phyloP scores from a whole-genome alignment of 768 basidiomycete genomes.

The Tricholoma flavovirens region DNA sequence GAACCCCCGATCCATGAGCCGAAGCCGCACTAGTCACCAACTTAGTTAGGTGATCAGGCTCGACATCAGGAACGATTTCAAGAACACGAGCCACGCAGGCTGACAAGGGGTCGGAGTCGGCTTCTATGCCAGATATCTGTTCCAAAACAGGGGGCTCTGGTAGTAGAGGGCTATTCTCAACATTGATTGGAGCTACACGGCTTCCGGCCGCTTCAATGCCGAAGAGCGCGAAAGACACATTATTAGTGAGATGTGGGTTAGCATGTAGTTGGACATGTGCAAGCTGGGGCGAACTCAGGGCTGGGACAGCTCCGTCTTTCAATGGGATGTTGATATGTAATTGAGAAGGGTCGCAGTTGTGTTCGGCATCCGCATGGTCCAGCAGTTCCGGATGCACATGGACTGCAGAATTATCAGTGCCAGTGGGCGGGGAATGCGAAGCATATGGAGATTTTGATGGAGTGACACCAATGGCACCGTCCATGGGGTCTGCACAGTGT shows the following conservation, averaged over 20 bases:
- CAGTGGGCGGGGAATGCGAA: too few species aligned
- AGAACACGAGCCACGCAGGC: conserved; percentile 43
- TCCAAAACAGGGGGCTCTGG: too few species aligned
- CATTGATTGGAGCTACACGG: background rate
- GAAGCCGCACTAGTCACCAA: conserved; percentile 43
- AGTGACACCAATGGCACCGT: too few species aligned
- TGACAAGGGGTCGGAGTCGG: conserved; percentile 17
- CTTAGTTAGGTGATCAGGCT: conserved; percentile 43
- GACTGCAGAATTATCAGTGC: too few species aligned
- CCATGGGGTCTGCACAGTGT: too few species aligned
- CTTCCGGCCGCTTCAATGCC: background rate
- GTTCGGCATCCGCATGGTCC: background rate
- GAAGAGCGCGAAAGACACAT: background rate
- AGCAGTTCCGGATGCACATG: too few species aligned
- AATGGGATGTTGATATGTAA: background rate
- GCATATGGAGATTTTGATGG: too few species aligned
- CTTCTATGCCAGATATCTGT: too few species aligned
- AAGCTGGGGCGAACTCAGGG: background rate
- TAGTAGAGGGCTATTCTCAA: too few species aligned
- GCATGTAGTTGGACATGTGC: background rate
- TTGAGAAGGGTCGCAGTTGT: background rate
- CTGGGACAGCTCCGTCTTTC: background rate
- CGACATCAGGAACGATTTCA: conserved; percentile 69
- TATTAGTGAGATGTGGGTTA: background rate
- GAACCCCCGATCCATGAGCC: conserved; percentile 30